phyloP scores from a whole-genome alignment of 257 asterid species.

The Nicotiana tabacum region DNA sequence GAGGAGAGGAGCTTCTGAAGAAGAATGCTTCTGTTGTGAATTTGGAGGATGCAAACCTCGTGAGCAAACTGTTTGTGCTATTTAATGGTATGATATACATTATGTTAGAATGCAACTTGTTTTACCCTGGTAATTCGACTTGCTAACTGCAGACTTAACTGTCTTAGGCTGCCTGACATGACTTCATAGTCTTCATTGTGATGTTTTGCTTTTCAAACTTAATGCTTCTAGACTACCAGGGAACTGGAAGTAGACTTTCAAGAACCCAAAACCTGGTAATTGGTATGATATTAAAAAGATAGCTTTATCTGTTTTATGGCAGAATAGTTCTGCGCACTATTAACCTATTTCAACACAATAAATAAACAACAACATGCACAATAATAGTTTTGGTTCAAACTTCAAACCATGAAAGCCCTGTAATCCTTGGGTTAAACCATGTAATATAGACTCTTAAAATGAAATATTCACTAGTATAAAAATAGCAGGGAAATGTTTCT shows the following conservation, averaged over 20 bases:
- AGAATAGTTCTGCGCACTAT: neutral
- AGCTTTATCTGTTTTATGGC: neutral
- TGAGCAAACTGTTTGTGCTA: constrained; percentile 55
- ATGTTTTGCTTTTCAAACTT: neutral
- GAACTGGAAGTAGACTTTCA: neutral
- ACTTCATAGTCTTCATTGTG: neutral
- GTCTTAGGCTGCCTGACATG: neutral
- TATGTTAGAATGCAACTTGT: neutral
- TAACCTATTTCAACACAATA: neutral
- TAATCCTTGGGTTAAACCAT: neutral
- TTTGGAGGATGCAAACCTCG: constrained; percentile 72
- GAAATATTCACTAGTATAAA: neutral
- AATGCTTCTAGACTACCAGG: neutral
- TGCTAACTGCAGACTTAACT: neutral
- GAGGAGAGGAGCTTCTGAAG: constrained; percentile 90
- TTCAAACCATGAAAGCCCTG: neutral
- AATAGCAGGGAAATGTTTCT: neutral
- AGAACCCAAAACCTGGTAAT: neutral
- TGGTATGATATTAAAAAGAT: neutral
- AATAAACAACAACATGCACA: neutral
- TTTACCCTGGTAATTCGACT: neutral
- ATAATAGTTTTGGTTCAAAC: neutral
- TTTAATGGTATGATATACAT: constrained; percentile 59
- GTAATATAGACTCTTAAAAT: neutral
- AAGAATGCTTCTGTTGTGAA: constrained; percentile 73